Evolutionary conservation across 768 basidiomycete species (phyloP), one percentile per base, ranked within the genome.

Genomic region (Tephrocybe rancida): DNA sequence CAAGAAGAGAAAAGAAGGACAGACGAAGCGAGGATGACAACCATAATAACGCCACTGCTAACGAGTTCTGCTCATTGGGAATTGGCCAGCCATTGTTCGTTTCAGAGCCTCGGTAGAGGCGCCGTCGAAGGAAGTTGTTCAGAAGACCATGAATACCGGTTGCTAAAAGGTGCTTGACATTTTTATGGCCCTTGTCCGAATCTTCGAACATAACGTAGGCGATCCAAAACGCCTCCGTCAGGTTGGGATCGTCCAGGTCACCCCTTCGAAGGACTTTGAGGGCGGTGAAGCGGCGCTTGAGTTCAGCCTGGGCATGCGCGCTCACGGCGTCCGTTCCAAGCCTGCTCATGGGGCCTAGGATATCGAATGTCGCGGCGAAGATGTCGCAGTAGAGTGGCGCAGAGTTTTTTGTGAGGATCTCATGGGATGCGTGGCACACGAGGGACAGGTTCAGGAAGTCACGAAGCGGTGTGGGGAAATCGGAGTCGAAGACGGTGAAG

Each of bases 191-290:
- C 10, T 67, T 61, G 48, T 75, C 78, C 24, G 82, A 77, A 56
- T 86, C 83, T 27, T 84, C 74, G 37, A 84, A 67, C 81, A 87
- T 84, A 30, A 79, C 63, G 61, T 80, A 84, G 47, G 81, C 74
- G 0, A 75, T 74, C 70, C 80, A 80, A 26, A 87, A 64, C 10
- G 75, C 76, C 52, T 80, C 75, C 0, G 67, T 70, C 8, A 82
- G 62, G 14, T 58, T 50, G 25, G 73, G 66, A 53, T 73, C 61
- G 57, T 74, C 65, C 25, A 78, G 50, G 2, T 66, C 62, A 6
- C 68, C 67, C n/a, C 56, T 59, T 19, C 73, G 74, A 64, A 85
- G 72, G 47, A 75, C 62, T 13, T 76, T 71, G n/a, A 84, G 70
- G 0, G 77, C 76, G 1, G 49, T 53, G 52, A 73, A 76, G 1